Conservation (phyloP, 352 stramenopile genomes). For the Plasmopara muralis region DNA sequence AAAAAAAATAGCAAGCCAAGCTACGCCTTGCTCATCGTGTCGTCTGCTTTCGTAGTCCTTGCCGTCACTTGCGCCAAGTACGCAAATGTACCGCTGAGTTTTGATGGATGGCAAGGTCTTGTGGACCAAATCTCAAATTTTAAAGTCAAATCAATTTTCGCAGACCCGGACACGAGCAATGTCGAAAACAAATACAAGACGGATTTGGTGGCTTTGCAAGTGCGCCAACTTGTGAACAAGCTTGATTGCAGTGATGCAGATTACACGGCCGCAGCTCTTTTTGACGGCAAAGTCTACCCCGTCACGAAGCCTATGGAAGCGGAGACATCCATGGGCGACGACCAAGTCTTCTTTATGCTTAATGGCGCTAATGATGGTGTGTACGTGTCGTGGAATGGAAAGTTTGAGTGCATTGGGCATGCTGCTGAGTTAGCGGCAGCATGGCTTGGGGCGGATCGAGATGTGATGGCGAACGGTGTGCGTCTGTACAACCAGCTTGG, state of each 20-base stretch:
- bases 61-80: slow-evolving; percentile 23
- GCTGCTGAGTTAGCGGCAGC: slow-evolving; percentile 39
- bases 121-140: slow-evolving; percentile 10
- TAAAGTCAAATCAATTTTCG: slow-evolving; percentile 3
- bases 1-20: slow-evolving; percentile 12
- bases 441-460: slow-evolving; percentile 59
- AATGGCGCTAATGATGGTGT: slow-evolving; percentile 75
- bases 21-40: slow-evolving; percentile 20
- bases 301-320: slow-evolving; percentile 58
- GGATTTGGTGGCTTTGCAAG: slow-evolving; percentile 36
- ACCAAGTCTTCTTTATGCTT: slow-evolving; percentile 81
- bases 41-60: slow-evolving; percentile 13
- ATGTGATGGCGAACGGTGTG: slow-evolving; percentile 63
- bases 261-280: slow-evolving; percentile 31
- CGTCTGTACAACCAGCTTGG: slow-evolving; percentile 71
- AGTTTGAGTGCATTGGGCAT: slow-evolving; percentile 51
- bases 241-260: slow-evolving; percentile 30
- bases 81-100: slow-evolving; percentile 22
- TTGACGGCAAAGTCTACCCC: slow-evolving; percentile 27
- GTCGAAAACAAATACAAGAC: slow-evolving; percentile 56
- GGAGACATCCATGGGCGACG: slow-evolving; percentile 14
- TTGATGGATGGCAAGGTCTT: slow-evolving; percentile 16
- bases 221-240: slow-evolving; percentile 34
- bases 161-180: slow-evolving; percentile 9
- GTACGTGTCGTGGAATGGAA: slow-evolving; percentile 72